Conservation (phyloP, 1,139 yeast genomes). For the Spathaspora sp. region DNA sequence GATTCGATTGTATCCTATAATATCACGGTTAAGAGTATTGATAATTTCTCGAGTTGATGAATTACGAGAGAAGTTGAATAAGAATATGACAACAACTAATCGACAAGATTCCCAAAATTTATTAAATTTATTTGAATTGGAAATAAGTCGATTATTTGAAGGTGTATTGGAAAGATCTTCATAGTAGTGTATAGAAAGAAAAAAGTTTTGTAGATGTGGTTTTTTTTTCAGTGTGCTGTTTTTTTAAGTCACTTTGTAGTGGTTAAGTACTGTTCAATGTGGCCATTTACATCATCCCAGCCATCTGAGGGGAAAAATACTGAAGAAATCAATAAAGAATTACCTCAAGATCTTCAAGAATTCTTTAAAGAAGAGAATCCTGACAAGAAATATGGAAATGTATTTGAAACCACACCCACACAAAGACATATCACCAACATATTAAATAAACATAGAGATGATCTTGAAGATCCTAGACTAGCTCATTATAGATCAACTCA, state of each 20-base stretch:
- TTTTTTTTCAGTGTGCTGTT: background rate
- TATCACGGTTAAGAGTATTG: conserved; percentile 42
- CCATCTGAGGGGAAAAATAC: conserved; percentile 18
- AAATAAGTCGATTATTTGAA: conserved; percentile 40
- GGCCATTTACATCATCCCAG: conserved; percentile 23
- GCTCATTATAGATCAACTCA: conserved; percentile 34
- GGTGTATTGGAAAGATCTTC: conserved; percentile 33
- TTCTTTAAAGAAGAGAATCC: conserved; percentile 37
- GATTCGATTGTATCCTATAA: conserved; percentile 47
- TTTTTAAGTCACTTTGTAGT: background rate
- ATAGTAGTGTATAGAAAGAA: background rate
- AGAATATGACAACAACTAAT: conserved; percentile 4
- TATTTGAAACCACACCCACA: conserved; percentile 28
- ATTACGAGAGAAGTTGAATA: conserved; percentile 13
- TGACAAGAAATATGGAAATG: conserved; percentile 22
- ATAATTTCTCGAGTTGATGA: conserved; percentile 26
- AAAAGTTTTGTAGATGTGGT: background rate
- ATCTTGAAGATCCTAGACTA: conserved; percentile 26
- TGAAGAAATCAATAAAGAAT: conserved; percentile 29
- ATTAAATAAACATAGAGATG: conserved; percentile 17
- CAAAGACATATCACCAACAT: conserved; percentile 30
- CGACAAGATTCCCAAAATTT: conserved; percentile 15
- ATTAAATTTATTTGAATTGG: conserved; percentile 31
- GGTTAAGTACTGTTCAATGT: conserved; percentile 18
- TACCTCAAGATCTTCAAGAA: conserved; percentile 29